Evolutionary conservation across 352 stramenopile species (phyloP).

Genomic region (Globisporangium uncinulatum): DNA sequence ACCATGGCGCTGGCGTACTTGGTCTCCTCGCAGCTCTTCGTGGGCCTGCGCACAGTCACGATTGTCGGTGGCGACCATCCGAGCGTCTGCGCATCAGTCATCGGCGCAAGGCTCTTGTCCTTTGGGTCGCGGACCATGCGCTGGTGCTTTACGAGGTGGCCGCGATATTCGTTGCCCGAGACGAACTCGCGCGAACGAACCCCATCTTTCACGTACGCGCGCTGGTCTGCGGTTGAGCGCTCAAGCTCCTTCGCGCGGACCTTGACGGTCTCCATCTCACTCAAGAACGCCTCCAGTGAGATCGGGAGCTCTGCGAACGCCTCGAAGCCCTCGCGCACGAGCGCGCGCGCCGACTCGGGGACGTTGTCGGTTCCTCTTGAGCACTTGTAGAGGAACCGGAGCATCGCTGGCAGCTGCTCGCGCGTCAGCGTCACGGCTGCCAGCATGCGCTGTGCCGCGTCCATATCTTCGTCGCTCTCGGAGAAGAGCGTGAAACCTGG

Average conservation of each 20-base stretch:
- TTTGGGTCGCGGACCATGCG: conserved; percentile 44
- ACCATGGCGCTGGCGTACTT: conserved; percentile 65
- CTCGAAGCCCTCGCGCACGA: conserved; percentile 23
- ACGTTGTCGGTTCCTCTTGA: conserved; percentile 51
- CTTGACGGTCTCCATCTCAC: conserved; percentile 27
- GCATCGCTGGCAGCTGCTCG: conserved; percentile 31
- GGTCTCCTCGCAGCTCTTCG: conserved; percentile 66
- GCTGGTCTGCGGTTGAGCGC: conserved; percentile 15
- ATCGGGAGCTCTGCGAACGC: conserved; percentile 6
- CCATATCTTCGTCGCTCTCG: conserved; percentile 49
- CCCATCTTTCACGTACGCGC: conserved; percentile 36
- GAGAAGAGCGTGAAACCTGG: conserved; percentile 49
- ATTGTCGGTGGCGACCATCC: conserved; percentile 51
- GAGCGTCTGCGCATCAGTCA: conserved; percentile 49
- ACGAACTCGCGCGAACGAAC: conserved; percentile 39
- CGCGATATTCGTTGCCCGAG: conserved; percentile 49
- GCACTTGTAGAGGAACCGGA: conserved; percentile 58
- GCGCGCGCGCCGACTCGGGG: conserved; percentile 14
- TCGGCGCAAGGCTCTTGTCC: conserved; percentile 34
- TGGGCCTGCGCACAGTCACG: conserved; percentile 36
- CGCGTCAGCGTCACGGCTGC: conserved; percentile 25
- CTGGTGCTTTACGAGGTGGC: conserved; percentile 44
- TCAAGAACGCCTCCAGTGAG: conserved; percentile 23
- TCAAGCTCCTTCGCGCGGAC: conserved; percentile 25
- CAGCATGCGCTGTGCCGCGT: conserved; percentile 22